Percentiles rank a stretch among this genome's conserved stretches.
Conservation (phyloP, 2,329 filamentous ascomycete genomes). For the Aspergillus flavus region DNA sequence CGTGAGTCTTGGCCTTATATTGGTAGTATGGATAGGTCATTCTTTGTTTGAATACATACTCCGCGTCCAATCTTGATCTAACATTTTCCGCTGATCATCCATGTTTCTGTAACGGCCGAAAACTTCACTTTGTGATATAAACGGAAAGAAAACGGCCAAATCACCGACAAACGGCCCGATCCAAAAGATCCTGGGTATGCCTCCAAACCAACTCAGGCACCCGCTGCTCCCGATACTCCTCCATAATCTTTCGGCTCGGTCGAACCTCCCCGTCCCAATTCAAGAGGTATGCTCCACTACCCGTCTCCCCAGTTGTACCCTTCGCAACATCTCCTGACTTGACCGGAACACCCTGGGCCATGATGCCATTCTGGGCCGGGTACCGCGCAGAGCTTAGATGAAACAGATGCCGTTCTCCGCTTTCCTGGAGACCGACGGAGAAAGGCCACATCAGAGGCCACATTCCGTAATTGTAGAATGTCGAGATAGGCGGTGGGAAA, state of each 20-base stretch:
- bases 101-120: background rate
- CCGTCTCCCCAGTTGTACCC: slow-evolving; percentile 7
- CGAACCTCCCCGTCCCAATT: slow-evolving; percentile 17
- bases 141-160: background rate
- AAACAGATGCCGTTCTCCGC: slow-evolving; percentile 20
- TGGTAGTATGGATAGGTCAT: background rate
- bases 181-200: background rate
- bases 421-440: slow-evolving; percentile 11
- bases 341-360: background rate
- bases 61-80: background rate
- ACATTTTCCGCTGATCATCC: background rate
- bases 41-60: background rate
- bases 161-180: background rate
- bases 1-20: background rate
- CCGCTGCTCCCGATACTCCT: slow-evolving; percentile 13
- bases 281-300: slow-evolving; percentile 17
- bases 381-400: slow-evolving; percentile 15
- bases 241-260: slow-evolving; percentile 6
- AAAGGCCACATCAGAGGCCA: slow-evolving; percentile 14
- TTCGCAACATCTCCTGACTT: background rate
- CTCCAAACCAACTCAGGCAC: slow-evolving; percentile 13
- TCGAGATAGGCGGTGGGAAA: slow-evolving; percentile 9
- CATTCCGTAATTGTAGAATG: slow-evolving; percentile 10
- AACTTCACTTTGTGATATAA: background rate
- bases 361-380: slow-evolving; percentile 1